Evolutionary conservation across 768 basidiomycete genomes (phyloP).

Genomic region (Boletus subcaerulescens): DNA sequence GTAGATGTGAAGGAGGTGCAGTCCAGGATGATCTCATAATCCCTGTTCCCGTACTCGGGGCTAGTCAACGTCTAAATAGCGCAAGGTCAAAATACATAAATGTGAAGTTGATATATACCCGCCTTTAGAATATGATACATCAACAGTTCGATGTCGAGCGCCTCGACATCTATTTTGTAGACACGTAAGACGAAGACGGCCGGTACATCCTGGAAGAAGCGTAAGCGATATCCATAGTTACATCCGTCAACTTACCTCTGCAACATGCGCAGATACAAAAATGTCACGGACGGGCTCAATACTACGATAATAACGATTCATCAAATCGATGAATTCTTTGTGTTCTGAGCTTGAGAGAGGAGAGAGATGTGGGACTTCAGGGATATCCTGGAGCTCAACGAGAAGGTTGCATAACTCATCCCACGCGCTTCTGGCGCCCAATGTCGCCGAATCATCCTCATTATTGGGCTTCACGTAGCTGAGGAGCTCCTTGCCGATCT

Average conservation of each 20-base stretch:
- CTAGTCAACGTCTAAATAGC: constrained; percentile 49
- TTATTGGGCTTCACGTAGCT: constrained; percentile 60
- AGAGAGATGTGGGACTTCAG: constrained; percentile 66
- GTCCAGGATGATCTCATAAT: constrained; percentile 75
- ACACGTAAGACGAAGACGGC: constrained; percentile 62
- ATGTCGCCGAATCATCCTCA: constrained; percentile 52
- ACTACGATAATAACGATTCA: constrained; percentile 60
- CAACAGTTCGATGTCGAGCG: constrained; percentile 72
- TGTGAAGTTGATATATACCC: constrained; percentile 7
- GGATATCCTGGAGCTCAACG: constrained; percentile 71
- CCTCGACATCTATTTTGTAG: constrained; percentile 73
- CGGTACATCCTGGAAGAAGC: constrained; percentile 33
- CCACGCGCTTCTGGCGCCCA: constrained; percentile 80
- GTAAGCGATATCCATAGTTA: background rate
- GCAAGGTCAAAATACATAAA: background rate
- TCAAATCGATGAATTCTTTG: constrained; percentile 63
- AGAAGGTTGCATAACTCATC: constrained; percentile 74
- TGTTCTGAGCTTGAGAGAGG: constrained; percentile 47
- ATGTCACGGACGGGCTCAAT: constrained; percentile 62
- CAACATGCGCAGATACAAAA: constrained; percentile 55
- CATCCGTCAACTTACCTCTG: constrained; percentile 36
- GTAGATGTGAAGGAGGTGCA: constrained; percentile 74
- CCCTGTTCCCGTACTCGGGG: constrained; percentile 43
- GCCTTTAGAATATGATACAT: constrained; percentile 80
- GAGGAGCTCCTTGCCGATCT: constrained; percentile 82